Evolutionary conservation across 306 rosid genomes (phyloP), one percentile per base, ranked within the genome.

Genomic region (Vicia sativa): DNA sequence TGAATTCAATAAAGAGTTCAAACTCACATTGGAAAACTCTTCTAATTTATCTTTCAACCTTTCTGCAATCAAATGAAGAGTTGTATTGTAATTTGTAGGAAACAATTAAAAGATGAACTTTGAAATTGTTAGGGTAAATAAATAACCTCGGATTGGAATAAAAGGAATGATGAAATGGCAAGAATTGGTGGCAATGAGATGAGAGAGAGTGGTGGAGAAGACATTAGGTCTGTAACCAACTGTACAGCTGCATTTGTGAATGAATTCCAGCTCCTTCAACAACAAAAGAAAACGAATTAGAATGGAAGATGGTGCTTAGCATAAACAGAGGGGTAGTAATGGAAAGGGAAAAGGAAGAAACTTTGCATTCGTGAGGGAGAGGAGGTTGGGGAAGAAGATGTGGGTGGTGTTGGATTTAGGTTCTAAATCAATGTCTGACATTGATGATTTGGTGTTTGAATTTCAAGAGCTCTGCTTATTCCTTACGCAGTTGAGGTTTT

Each of bases 151-250:
- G 64, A 90, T 88, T 74, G 92, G 87, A 21, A 90, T 69, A 71
- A 93, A 83, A 74, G 99, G 99, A 38, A 83, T 61, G 72, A 93
- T 70, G 65, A 90, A 80, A 38, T 86, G 89, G 28, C 82, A 70
- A 50, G 91, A 86, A 23, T 86, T 90, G 59, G 96, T 87, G 26
- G 92, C 92, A 9, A 82, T 81, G 62, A 88, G 95, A 84, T 90
- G 99, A 18, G 96, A 87, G 2, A 93, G 90, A 70, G 92, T 90
- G 58, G 95, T 88, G 6, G 97, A 93, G 77, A 93, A 90, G 7
- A 90, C 97, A 42, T 82, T 79, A 54, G 96, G 84, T 76, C 96
- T 85, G 73, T 93, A 93, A 56, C 97, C 99, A 1, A 87, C 97
- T 2, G 92, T 86, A 70, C 95, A 80, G 77, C 87, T 70, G 76